These are phyloP conservation scores for Yamadazyma aaseri DNA, from an alignment of 1,139 yeast genomes.

Conservation along the genomic window DNA sequence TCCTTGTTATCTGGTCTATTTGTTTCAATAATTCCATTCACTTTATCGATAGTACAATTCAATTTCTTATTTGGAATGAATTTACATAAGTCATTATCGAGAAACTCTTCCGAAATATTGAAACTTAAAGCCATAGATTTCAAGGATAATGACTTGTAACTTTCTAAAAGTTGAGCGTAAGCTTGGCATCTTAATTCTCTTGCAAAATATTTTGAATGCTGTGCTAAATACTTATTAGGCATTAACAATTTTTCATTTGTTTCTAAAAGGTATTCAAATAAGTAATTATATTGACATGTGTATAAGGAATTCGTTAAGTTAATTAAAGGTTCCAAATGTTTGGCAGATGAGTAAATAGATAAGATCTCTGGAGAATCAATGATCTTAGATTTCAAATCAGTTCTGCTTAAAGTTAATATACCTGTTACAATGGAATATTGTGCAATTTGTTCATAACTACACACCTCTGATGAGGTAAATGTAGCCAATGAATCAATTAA, in stretches of 20 bases:
- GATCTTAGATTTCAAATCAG: conserved; percentile 76
- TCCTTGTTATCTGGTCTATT: conserved; percentile 96
- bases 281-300: conserved; percentile 82
- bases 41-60: conserved; percentile 94
- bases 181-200: conserved; percentile 96
- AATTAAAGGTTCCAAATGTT: conserved; percentile 75
- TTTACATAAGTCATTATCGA: conserved; percentile 79
- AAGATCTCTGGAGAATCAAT: conserved; percentile 94
- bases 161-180: conserved; percentile 89
- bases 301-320: conserved; percentile 84
- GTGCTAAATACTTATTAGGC: conserved; percentile 71
- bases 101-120: conserved; percentile 81
- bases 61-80: conserved; percentile 91
- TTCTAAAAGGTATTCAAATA: conserved; percentile 75
- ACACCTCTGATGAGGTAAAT: conserved; percentile 90
- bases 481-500: conserved; percentile 92
- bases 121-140: conserved; percentile 94
- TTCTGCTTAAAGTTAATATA: conserved; percentile 76
- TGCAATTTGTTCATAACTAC: conserved; percentile 88
- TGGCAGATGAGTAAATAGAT: conserved; percentile 71
- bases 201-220: conserved; percentile 80
- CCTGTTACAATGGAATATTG: conserved; percentile 88
- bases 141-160: conserved; percentile 85
- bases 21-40: conserved; percentile 92
- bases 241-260: conserved; percentile 74